Evolutionary conservation across 2,329 filamentous ascomycete genomes (phyloP), one percentile per base, ranked within the genome.

Genomic region (Cladosporium velox): DNA sequence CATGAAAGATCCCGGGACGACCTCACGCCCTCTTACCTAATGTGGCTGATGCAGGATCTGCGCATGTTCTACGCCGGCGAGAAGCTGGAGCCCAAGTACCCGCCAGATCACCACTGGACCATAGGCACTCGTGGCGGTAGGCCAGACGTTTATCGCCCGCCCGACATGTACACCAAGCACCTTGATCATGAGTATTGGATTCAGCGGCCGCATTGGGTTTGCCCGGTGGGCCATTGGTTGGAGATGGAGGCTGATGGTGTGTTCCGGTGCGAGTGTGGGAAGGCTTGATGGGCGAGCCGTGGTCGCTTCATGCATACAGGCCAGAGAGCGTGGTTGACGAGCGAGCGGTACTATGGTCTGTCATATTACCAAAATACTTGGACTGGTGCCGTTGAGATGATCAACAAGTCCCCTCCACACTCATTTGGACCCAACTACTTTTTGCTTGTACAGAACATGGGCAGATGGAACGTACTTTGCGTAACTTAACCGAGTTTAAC

Each of bases 1-100:
- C 15, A 54, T 3, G 1, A 32, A 32, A 32, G 14, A 32, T 54
- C 51, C 21, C 51, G 51, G 10, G 26, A 21, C 7, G 15, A 54
- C 51, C 51, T 54, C 1, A 54, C 51, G 2, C 51, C 51, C 28
- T 6, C 15, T 30, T 54, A 28, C 28, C 28, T 54, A 4, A 54
- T 54, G 15, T 54, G 28, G 51, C 11, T 54, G 4, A 54, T 54
- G 18, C 5, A 54, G 28, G 51, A 54, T 54, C 51, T 54, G 28
- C 26, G 51, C 7, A 54, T 32, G 28, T 54, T 98, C 78, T 93
- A 97, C 82, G 92, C 92, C 66, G 91, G 90, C 70, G 95, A 99
- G 87, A 98, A 98, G 86, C 89, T 99, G 73, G 96, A 97, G 87
- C 95, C 95, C 58, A 30, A 10, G 2, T 54, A 54, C 14, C 51